These are phyloP conservation scores for Penicillium sp. DNA, from an alignment of 2,329 filamentous ascomycete genomes.

Conservation along the genomic window DNA sequence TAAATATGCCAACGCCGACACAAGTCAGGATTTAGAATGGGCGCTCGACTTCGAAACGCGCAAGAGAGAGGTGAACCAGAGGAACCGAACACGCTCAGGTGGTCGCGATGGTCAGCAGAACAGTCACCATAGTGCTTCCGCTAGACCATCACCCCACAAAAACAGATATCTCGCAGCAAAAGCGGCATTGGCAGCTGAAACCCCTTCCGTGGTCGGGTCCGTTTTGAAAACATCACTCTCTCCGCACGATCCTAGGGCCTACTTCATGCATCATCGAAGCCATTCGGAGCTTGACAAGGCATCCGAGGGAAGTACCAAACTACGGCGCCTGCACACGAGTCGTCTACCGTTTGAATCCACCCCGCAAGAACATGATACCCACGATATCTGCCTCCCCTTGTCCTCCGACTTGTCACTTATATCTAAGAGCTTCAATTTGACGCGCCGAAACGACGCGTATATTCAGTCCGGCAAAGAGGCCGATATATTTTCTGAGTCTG, in stretches of 20 bases:
- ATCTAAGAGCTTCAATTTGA: background rate
- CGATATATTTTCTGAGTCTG: constrained; percentile 2
- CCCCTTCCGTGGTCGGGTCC: background rate
- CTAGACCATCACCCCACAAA: constrained; percentile 10
- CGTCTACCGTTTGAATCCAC: constrained; percentile 19
- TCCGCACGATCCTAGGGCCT: constrained; percentile 15
- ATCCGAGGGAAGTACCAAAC: background rate
- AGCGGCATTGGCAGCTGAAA: constrained; percentile 10
- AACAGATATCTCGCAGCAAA: constrained; percentile 20
- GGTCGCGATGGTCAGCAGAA: background rate
- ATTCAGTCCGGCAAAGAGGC: background rate
- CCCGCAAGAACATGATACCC: constrained; percentile 14
- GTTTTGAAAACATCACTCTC: constrained; percentile 4
- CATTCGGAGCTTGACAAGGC: background rate
- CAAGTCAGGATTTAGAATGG: constrained; percentile 12
- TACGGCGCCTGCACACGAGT: constrained; percentile 2
- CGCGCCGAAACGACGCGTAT: constrained; percentile 2
- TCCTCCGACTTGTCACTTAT: background rate
- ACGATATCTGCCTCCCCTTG: constrained; percentile 4
- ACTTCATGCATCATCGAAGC: constrained; percentile 10
- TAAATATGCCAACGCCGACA: constrained; percentile 2
- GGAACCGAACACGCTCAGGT: background rate
- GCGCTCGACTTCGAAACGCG: constrained; percentile 23
- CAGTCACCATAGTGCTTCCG: background rate
- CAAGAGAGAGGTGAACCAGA: constrained; percentile 21